Conservation (phyloP, 2,329 filamentous ascomycete genomes). For the Nannizzia gypsea region DNA sequence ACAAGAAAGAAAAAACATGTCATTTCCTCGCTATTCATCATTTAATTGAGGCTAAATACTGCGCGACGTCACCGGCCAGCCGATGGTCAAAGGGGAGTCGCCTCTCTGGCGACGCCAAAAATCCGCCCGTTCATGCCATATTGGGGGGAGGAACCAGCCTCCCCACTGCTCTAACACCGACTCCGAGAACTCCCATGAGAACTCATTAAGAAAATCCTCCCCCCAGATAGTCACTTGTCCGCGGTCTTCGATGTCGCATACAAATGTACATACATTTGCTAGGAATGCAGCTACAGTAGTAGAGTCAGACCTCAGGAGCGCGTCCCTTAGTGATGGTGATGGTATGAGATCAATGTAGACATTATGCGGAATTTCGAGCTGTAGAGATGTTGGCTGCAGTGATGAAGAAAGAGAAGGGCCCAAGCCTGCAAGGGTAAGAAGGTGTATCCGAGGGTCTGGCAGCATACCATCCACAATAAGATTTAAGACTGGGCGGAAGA, state of each 20-base stretch:
- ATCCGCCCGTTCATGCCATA: slow-evolving; percentile 32
- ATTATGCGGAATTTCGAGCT: slow-evolving; percentile 32
- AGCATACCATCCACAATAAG: slow-evolving; percentile 18
- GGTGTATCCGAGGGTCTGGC: slow-evolving; percentile 25
- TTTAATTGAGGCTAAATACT: neutral
- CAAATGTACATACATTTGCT: slow-evolving; percentile 27
- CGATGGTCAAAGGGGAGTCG: neutral
- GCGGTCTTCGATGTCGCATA: slow-evolving; percentile 26
- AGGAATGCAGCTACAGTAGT: slow-evolving; percentile 31
- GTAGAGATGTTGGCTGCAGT: slow-evolving; percentile 29
- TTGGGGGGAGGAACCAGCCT: slow-evolving; percentile 27
- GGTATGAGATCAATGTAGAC: slow-evolving; percentile 35
- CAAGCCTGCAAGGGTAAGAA: slow-evolving; percentile 20
- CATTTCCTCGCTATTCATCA: no score
- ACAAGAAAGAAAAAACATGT: no score
- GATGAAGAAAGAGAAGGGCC: slow-evolving; percentile 24
- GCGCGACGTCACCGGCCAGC: neutral
- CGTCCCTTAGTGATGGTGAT: slow-evolving; percentile 30
- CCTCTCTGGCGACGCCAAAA: slow-evolving; percentile 31
- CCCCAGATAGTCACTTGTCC: slow-evolving; percentile 36
- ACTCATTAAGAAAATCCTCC: slow-evolving; percentile 32
- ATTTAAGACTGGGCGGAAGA: slow-evolving; percentile 26
- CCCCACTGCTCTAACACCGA: slow-evolving; percentile 31
- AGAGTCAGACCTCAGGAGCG: slow-evolving; percentile 25
- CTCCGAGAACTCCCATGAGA: slow-evolving; percentile 35